Conservation (phyloP, 306 rosid species). For the Dalbergia cochinchinensis region DNA sequence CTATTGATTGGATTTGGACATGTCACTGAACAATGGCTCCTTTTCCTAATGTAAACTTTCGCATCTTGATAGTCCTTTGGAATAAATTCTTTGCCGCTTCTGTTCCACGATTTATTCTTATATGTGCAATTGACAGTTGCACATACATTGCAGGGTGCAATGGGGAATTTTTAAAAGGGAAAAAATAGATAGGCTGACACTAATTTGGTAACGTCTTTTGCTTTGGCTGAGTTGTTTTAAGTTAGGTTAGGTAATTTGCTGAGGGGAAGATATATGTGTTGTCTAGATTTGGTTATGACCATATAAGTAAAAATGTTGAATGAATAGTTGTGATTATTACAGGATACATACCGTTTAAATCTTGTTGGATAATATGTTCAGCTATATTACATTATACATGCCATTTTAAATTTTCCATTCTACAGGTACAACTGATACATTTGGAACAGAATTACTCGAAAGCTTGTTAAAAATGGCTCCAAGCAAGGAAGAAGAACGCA, state of each 20-base stretch:
- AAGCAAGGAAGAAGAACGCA: conserved; percentile 94
- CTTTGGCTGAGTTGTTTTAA: not conserved
- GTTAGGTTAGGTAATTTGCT: not conserved
- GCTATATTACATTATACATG: not conserved
- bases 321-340: conserved; percentile 3
- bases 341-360: not conserved
- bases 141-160: conserved; percentile 5
- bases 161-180: not conserved
- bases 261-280: not conserved
- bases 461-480: conserved; percentile 97
- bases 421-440: conserved; percentile 85
- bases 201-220: conserved; percentile 40
- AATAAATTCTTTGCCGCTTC: conserved; percentile 29
- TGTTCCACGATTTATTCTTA: conserved; percentile 7
- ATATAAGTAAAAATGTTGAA: not conserved
- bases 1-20: not conserved
- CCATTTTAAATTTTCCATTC: conserved; percentile 25
- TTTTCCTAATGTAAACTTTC: not conserved
- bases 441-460: conserved; percentile 90
- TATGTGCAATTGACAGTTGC: conserved; percentile 16
- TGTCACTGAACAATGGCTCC: conserved; percentile 6
- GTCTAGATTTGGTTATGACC: not conserved
- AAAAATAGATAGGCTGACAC: not conserved
- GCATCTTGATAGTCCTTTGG: conserved; percentile 22
- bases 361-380: no score